phyloP scores from a whole-genome alignment of 2,329 filamentous ascomycete genomes.

The Alternaria tenuissima region DNA sequence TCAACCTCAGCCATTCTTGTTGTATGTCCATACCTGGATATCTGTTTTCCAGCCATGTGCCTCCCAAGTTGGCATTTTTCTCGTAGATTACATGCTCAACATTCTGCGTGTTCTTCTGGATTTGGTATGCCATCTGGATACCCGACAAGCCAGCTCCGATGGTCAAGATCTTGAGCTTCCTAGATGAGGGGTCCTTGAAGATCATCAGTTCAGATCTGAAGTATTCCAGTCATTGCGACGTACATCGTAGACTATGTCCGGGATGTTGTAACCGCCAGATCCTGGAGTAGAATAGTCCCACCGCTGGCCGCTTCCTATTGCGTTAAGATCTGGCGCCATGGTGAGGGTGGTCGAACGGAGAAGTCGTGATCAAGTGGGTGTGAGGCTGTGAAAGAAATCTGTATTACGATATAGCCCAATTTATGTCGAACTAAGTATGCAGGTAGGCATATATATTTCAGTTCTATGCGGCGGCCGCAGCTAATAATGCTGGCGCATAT shows the following conservation, averaged over 20 bases:
- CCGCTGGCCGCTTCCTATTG: constrained; percentile 42
- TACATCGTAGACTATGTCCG: constrained; percentile 50
- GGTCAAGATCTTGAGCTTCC: constrained; percentile 56
- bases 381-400: background rate
- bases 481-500: background rate
- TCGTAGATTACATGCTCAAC: constrained; percentile 60
- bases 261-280: constrained; percentile 53
- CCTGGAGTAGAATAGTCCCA: constrained; percentile 57
- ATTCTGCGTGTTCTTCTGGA: constrained; percentile 54
- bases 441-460: background rate
- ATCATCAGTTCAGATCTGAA: background rate
- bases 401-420: background rate
- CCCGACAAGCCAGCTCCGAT: constrained; percentile 60
- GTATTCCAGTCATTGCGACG: background rate
- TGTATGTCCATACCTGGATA: constrained; percentile 36
- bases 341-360: background rate
- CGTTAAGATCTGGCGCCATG: constrained; percentile 57
- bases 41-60: constrained; percentile 58
- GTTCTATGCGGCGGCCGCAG: background rate
- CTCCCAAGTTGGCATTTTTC: constrained; percentile 56
- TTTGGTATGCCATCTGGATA: constrained; percentile 58
- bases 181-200: constrained; percentile 21
- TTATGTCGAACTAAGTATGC: background rate
- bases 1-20: too few species aligned
- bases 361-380: background rate